phyloP scores from a whole-genome alignment of 1,284 basidiomycete species.

The Austroboletus rostrupii region DNA sequence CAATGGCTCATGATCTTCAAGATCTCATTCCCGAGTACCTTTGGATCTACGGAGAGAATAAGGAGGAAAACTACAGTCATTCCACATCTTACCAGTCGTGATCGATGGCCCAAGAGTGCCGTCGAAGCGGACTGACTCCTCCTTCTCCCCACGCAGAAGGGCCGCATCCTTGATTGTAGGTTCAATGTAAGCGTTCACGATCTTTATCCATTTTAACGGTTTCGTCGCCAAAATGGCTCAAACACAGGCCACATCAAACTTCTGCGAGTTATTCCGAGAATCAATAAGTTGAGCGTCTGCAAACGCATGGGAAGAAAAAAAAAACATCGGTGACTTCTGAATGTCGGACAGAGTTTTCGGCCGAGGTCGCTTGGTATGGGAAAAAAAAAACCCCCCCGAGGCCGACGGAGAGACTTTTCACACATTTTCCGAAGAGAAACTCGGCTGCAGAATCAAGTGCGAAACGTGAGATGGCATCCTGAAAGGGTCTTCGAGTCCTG shows the following conservation, averaged over 20 bases:
- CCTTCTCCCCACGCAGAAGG: not conserved
- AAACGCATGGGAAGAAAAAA: constrained; percentile 31
- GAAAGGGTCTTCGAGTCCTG: not conserved
- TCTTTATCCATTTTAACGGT: constrained; percentile 39
- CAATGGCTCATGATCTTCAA: constrained; percentile 36
- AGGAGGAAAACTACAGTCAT: not conserved
- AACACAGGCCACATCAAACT: constrained; percentile 45
- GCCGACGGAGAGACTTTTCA: constrained; percentile 36
- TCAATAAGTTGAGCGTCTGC: constrained; percentile 37
- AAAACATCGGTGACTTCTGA: constrained; percentile 23
- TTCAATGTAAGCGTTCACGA: constrained; percentile 48
- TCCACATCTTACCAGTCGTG: constrained; percentile 16
- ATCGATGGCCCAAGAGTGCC: constrained; percentile 24
- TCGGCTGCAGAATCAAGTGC: constrained; percentile 20
- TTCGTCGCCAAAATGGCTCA: constrained; percentile 45
- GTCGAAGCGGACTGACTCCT: constrained; percentile 13
- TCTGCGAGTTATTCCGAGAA: constrained; percentile 35
- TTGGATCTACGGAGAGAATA: constrained; percentile 20
- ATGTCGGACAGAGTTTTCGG: constrained; percentile 5
- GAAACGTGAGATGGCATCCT: constrained; percentile 43
- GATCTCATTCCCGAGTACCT: constrained; percentile 42
- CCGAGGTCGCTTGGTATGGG: constrained; percentile 34
- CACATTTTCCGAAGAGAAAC: constrained; percentile 49
- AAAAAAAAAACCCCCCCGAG: too few species aligned
- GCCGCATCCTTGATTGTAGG: constrained; percentile 49